phyloP scores from a whole-genome alignment of 169 alveolate species.

The Babesia sp. region DNA sequence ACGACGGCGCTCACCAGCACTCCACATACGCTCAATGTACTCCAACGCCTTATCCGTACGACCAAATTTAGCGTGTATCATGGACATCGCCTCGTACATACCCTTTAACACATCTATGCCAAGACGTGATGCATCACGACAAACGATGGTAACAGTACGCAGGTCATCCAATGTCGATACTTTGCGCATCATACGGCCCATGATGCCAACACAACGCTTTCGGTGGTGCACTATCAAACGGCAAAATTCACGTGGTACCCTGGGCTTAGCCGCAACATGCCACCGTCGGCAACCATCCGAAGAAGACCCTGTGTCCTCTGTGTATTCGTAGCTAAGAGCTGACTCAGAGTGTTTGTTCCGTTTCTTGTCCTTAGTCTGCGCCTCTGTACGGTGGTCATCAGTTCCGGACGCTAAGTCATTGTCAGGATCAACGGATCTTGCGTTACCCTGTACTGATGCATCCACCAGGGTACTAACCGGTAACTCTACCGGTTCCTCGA shows the following conservation, averaged over 20 bases:
- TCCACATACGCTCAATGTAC: constrained; percentile 38
- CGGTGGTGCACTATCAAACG: constrained; percentile 10
- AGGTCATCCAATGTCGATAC: constrained; percentile 25
- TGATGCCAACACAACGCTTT: constrained; percentile 27
- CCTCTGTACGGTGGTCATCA: background rate
- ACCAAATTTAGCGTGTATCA: constrained; percentile 23
- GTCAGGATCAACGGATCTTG: background rate
- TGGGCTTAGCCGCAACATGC: constrained; percentile 20
- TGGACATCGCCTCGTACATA: constrained; percentile 37
- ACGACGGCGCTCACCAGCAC: constrained; percentile 26
- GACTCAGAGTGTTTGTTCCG: background rate
- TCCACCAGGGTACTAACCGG: background rate
- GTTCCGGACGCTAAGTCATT: background rate
- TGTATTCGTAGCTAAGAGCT: constrained; percentile 10
- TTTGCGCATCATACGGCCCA: constrained; percentile 38
- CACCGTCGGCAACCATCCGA: constrained; percentile 8
- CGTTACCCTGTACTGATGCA: background rate
- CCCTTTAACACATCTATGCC: constrained; percentile 29
- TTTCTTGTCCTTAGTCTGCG: background rate
- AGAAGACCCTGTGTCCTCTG: constrained; percentile 3
- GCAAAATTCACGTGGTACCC: constrained; percentile 12
- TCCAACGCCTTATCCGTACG: constrained; percentile 7
- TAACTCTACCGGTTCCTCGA: constrained; percentile 28
- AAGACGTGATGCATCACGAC: constrained; percentile 22
- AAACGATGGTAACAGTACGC: constrained; percentile 5